Evolutionary conservation across 805 yeast species (phyloP).

Genomic region (Kazachstania martiniae): DNA sequence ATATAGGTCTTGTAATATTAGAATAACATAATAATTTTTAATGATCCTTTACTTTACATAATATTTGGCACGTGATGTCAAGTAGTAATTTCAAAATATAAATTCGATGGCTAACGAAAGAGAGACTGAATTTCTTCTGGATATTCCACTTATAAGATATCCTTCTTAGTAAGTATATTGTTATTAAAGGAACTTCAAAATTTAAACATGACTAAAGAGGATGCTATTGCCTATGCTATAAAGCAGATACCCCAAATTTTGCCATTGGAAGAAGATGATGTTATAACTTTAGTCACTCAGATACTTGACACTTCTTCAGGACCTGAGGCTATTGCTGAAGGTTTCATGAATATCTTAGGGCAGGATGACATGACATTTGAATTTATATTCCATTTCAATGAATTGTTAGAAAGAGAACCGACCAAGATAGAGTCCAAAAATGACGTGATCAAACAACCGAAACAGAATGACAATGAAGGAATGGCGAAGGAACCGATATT

Average conservation of each 20-base stretch:
- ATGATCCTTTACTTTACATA: too few species aligned
- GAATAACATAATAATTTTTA: too few species aligned
- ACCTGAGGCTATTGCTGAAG: slow-evolving; percentile 21
- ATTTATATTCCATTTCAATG: slow-evolving; percentile 23
- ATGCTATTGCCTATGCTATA: slow-evolving; percentile 23
- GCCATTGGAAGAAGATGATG: slow-evolving; percentile 23
- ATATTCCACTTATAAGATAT: too few species aligned
- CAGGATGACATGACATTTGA: slow-evolving; percentile 24
- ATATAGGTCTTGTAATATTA: too few species aligned
- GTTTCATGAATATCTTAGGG: slow-evolving; percentile 24
- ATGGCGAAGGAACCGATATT: too few species aligned
- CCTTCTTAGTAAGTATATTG: too few species aligned
- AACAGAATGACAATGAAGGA: background rate
- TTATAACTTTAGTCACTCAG: slow-evolving; percentile 20
- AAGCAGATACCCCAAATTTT: slow-evolving; percentile 22
- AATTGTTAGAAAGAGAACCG: slow-evolving; percentile 6
- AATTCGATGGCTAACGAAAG: too few species aligned
- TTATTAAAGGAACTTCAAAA: too few species aligned
- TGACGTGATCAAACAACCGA: background rate
- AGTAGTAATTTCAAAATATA: background rate
- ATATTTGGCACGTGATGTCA: too few species aligned
- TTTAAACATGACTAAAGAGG: slow-evolving; percentile 18
- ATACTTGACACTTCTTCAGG: slow-evolving; percentile 10
- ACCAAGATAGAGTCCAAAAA: background rate
- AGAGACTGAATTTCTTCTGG: too few species aligned